These are phyloP conservation scores for Elsinoe batatas DNA, from an alignment of 2,329 filamentous ascomycete species.

Conservation along the genomic window DNA sequence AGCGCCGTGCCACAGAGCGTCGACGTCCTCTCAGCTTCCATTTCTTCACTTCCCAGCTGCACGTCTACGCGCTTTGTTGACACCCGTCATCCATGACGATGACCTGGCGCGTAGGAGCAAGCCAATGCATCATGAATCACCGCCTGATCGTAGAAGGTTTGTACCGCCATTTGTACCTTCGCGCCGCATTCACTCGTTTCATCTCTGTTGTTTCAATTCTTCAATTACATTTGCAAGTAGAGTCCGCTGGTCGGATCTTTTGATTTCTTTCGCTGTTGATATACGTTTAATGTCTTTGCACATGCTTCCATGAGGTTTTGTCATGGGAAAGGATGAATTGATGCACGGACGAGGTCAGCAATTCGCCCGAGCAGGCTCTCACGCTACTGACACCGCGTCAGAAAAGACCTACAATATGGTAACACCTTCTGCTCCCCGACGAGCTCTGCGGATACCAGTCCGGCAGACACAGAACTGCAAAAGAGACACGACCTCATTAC, in stretches of 20 bases:
- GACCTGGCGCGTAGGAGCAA: constrained; percentile 1
- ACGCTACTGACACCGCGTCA: not conserved
- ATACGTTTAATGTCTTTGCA: not conserved
- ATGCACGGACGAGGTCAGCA: not conserved
- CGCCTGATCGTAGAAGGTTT: not conserved
- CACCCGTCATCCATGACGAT: constrained; percentile 4
- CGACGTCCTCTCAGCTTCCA: constrained; percentile 9
- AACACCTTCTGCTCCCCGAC: not conserved
- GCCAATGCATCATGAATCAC: constrained; percentile 3
- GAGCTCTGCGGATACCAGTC: not conserved
- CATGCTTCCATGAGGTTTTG: not conserved
- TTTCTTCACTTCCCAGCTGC: constrained; percentile 1
- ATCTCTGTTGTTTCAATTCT: constrained; percentile 4
- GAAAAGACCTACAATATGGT: not conserved
- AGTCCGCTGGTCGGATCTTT: constrained; percentile 11
- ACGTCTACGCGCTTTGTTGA: constrained; percentile 10
- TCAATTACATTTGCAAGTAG: not conserved
- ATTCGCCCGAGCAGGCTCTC: not conserved
- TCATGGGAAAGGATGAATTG: not conserved
- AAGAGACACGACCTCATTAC: not conserved
- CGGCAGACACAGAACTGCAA: not conserved
- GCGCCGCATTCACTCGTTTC: not conserved
- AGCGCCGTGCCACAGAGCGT: constrained; percentile 8
- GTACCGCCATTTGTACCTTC: constrained; percentile 6
- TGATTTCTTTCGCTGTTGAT: not conserved